phyloP scores from a whole-genome alignment of 768 basidiomycete species.

The Pleurotus citrinopileatus region DNA sequence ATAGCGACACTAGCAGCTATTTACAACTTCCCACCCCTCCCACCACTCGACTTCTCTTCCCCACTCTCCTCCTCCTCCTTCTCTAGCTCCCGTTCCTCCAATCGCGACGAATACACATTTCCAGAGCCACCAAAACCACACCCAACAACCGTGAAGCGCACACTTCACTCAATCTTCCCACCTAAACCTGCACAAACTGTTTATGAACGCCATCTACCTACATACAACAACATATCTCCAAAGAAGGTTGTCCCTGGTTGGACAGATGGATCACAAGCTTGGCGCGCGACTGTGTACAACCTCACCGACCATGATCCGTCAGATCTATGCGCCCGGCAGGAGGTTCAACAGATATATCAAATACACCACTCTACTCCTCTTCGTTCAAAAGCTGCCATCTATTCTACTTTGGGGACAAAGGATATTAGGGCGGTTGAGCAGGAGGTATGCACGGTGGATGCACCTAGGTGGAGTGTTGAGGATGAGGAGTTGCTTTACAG shows the following conservation, averaged over 20 bases:
- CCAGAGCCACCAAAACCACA: background rate
- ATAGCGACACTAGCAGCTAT: conserved; percentile 29
- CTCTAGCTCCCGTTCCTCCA: conserved; percentile 18
- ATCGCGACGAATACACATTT: conserved; percentile 13
- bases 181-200: no score
- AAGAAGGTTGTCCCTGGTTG: conserved; percentile 73
- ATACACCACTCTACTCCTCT: conserved; percentile 54
- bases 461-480: conserved; percentile 19
- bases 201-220: no score
- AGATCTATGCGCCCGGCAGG: conserved; percentile 14
- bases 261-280: conserved; percentile 64
- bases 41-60: conserved; percentile 46
- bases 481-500: conserved; percentile 51
- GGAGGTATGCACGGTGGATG: conserved; percentile 10
- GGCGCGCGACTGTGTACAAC: conserved; percentile 64
- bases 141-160: conserved; percentile 45
- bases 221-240: no score
- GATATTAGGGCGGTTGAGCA: conserved; percentile 16
- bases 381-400: conserved; percentile 47
- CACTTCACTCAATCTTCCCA: conserved; percentile 46
- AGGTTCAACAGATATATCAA: conserved; percentile 32
- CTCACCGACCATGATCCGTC: conserved; percentile 36
- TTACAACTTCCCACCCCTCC: conserved; percentile 51
- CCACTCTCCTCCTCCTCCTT: conserved; percentile 24
- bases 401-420: conserved; percentile 41